Percentiles rank a stretch among this genome's conserved stretches.
phyloP scores from a whole-genome alignment of 129 eudicot species.

The Scalesia atractyloides region DNA sequence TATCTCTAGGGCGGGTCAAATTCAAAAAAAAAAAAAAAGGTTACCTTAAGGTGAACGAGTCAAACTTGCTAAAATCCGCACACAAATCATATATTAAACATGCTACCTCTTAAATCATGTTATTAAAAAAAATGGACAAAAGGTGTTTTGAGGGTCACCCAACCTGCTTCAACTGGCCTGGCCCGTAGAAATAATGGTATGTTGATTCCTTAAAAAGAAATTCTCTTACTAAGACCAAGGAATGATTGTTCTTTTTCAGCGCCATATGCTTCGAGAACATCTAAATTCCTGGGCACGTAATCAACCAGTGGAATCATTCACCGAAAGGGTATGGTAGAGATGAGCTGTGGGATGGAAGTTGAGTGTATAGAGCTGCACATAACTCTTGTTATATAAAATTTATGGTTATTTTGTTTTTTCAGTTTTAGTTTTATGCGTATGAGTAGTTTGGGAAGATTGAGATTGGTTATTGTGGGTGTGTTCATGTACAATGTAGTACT shows the following conservation, averaged over 20 bases:
- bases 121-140: background rate
- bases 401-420: conserved; percentile 7
- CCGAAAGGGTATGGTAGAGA: conserved; percentile 17
- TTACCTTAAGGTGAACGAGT: background rate
- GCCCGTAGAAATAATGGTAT: background rate
- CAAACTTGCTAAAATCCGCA: background rate
- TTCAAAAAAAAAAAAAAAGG: background rate
- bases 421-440: background rate
- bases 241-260: conserved; percentile 1
- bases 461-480: conserved; percentile 27
- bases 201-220: background rate
- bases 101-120: background rate
- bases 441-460: conserved; percentile 6
- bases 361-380: conserved; percentile 27
- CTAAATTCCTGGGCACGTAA: conserved; percentile 2
- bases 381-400: conserved; percentile 21
- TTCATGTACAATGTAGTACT: conserved; percentile 18
- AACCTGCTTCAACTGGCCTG: background rate
- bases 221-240: background rate
- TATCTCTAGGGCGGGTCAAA: background rate
- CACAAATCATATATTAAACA: background rate
- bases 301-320: conserved; percentile 17
- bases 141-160: background rate
- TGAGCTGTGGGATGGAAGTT: conserved; percentile 28
- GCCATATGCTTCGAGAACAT: background rate